These are phyloP conservation scores for Triticum urartu DNA, from an alignment of 176 grass and related monocot species.

Conservation along the genomic window DNA sequence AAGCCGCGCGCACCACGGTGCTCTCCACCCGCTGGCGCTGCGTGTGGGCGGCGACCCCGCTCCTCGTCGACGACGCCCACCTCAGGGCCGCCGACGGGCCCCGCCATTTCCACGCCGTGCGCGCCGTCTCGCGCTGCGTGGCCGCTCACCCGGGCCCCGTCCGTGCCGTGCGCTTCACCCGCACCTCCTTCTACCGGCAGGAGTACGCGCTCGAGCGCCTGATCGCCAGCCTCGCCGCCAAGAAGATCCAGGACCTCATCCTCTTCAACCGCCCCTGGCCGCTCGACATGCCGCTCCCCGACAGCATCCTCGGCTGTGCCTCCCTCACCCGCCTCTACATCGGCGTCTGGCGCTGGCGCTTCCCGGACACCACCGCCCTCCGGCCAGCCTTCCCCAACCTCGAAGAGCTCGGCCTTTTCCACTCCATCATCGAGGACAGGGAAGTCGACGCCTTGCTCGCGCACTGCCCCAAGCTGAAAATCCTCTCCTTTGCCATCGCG, in stretches of 20 bases:
- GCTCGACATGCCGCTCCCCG: not conserved
- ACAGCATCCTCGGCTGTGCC: not conserved
- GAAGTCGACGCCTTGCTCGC: conserved; percentile 4
- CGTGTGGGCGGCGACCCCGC: conserved; percentile 5
- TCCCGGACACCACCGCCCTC: not conserved
- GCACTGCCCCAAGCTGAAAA: conserved; percentile 8
- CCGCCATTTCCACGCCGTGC: not conserved
- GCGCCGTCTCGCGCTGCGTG: not conserved
- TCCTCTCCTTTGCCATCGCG: conserved; percentile 24
- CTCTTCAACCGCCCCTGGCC: not conserved
- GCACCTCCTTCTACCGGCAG: not conserved
- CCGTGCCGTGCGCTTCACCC: not conserved
- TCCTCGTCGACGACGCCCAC: conserved; percentile 6
- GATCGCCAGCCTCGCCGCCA: conserved; percentile 6
- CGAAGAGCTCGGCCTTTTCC: not conserved
- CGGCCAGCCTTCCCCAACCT: not conserved
- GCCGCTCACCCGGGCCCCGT: conserved; percentile 15
- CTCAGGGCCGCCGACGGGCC: not conserved
- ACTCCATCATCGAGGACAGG: not conserved
- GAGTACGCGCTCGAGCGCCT: not conserved
- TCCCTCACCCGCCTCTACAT: conserved; percentile 10
- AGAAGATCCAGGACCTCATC: conserved; percentile 12
- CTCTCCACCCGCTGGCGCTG: not conserved
- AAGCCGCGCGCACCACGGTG: not conserved
- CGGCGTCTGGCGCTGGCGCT: not conserved